Base-by-base conservation (phyloP, 2,329 filamentous ascomycete genomes). In the Cercospora sojina region DNA sequence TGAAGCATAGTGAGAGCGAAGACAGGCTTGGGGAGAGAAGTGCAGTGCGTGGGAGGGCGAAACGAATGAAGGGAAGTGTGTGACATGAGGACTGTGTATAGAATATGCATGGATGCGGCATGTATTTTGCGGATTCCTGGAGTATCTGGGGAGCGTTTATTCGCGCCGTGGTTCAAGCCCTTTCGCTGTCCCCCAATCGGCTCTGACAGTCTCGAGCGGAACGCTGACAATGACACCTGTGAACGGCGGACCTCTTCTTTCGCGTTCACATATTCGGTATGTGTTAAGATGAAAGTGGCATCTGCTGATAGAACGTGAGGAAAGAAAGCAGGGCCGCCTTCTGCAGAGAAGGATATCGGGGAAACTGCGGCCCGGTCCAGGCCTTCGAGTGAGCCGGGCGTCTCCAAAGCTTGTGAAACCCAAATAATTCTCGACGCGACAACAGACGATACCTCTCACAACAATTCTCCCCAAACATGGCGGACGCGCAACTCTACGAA, bases 401-500 rank as follows among this genome's bases (percentile, higher is more conserved):
- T 59, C 29, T 41, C 18, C 29, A 29, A n/a, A 29, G 31, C 53
- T 29, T 35, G 51, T 31, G 23, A 29, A 18, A 27, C 51, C 23
- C 29, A 55, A 55, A 55, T 55, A 29, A 8, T 55, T 27, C 51
- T 29, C 51, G 51, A 55, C 25, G 27, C 51, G 51, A 55, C 51
- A 55, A 55, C 23, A 35, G 12, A 16, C 56, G 29, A 20, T 51
- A 3, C 47, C 51, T 55, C 23, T 16, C 51, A 55, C 25, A 38
- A 27, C 51, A 25, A 6, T 29, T n/a, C 13, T 61, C 59, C 49
- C 1, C 41, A 56, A 68, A 20, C 59, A 72, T 72, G 70, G 63
- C 67, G 64, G 70, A 72, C 69, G 70, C 70, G 23, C 69, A 71
- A 57, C 67, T 72, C 59, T 72, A 72, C 70, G 70, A 72, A 69